Conservation (phyloP, 495 filamentous ascomycete genomes). For the Penicillium macrosclerotiorum region DNA sequence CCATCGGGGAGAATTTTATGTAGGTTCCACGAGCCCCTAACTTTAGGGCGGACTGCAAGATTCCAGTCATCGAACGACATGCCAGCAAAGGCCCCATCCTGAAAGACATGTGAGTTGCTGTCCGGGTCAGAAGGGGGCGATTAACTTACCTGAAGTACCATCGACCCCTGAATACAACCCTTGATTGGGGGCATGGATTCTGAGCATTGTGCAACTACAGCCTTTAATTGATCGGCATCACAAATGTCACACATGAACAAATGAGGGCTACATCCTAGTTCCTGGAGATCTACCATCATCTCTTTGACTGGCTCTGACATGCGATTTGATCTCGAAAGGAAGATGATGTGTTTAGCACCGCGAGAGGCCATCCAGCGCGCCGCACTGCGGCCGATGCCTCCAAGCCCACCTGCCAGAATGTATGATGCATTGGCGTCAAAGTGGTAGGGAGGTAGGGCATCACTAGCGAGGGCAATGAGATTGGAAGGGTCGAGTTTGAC, state of each 20-base stretch:
- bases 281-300: conserved; percentile 14
- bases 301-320: conserved; percentile 3
- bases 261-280: conserved; percentile 15
- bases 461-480: conserved; percentile 15
- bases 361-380: conserved; percentile 37
- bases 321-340: conserved; percentile 22
- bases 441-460: conserved; percentile 10
- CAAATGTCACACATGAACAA: conserved; percentile 21
- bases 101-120: background rate
- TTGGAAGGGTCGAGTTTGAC: conserved; percentile 9
- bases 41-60: conserved; percentile 21
- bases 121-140: background rate
- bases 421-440: conserved; percentile 20
- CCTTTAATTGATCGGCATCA: conserved; percentile 14
- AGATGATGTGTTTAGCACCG: conserved; percentile 29
- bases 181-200: conserved; percentile 28
- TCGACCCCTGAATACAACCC: conserved; percentile 41
- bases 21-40: conserved; percentile 30
- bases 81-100: conserved; percentile 37
- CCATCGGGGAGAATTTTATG: conserved; percentile 16
- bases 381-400: conserved; percentile 38
- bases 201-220: conserved; percentile 8
- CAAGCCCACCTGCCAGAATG: conserved; percentile 39
- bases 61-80: conserved; percentile 37
- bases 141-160: conserved; percentile 33